These are phyloP conservation scores for Tripidium arundinaceum DNA, from an alignment of 202 grass and related monocot species.

Conservation along the genomic window DNA sequence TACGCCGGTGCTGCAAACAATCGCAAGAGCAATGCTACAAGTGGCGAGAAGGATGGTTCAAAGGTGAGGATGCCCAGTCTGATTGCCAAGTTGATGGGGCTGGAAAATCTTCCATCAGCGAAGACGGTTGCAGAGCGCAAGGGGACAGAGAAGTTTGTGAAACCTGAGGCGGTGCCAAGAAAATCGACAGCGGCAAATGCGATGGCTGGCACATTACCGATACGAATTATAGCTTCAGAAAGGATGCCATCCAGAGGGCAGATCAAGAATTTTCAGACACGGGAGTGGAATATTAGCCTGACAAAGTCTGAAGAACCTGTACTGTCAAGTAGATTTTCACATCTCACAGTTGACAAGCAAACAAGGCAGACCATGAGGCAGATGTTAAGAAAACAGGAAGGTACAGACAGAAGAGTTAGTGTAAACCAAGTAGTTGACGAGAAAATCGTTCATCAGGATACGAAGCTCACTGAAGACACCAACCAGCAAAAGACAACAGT, in stretches of 20 bases:
- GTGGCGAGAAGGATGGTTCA: conserved; percentile 28
- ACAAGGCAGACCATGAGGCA: conserved; percentile 33
- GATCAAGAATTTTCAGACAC: conserved; percentile 24
- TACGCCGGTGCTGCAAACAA: not conserved
- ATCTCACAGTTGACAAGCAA: conserved; percentile 26
- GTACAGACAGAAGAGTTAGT: conserved; percentile 18
- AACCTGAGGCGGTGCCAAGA: conserved; percentile 41
- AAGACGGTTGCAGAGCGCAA: conserved; percentile 32
- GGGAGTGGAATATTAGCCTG: conserved; percentile 35
- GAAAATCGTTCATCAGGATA: conserved; percentile 26
- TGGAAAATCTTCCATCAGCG: conserved; percentile 62
- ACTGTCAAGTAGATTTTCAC: conserved; percentile 6
- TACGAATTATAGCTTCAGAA: conserved; percentile 41
- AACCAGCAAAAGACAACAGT: conserved; percentile 1
- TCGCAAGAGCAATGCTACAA: conserved; percentile 14
- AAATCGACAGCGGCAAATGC: conserved; percentile 1
- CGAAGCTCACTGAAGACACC: conserved; percentile 28
- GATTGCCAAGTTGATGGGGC: conserved; percentile 92
- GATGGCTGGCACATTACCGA: conserved; percentile 23
- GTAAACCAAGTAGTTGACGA: conserved; percentile 8
- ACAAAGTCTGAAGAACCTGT: conserved; percentile 31
- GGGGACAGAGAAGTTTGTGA: conserved; percentile 47
- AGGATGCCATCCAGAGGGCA: conserved; percentile 20
- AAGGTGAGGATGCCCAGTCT: conserved; percentile 73
- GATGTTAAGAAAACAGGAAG: conserved; percentile 9